phyloP scores from a whole-genome alignment of 2,329 filamentous ascomycete species.

The Canariomyces notabilis region DNA sequence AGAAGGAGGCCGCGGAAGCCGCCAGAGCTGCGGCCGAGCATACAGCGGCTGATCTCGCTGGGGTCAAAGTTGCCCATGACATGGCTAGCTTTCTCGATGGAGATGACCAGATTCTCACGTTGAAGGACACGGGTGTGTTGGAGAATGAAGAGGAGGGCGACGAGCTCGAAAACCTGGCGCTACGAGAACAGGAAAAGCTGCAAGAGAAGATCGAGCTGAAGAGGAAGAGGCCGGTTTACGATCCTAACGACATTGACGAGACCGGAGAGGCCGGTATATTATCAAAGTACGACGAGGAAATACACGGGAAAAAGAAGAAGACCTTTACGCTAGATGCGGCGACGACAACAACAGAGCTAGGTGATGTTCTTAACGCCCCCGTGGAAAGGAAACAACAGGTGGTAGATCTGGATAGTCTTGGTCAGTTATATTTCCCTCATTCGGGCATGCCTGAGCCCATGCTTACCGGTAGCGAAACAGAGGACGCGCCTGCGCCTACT shows the following conservation, averaged over 20 bases:
- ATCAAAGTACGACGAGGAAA: conserved; percentile 93
- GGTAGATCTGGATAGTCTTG: conserved; percentile 69
- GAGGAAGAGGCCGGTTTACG: conserved; percentile 85
- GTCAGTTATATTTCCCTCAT: conserved; percentile 34
- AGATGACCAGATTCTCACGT: conserved; percentile 82
- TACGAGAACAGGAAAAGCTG: conserved; percentile 68
- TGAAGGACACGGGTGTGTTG: conserved; percentile 88
- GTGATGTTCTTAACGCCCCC: conserved; percentile 50
- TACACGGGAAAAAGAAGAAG: conserved; percentile 83
- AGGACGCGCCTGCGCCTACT: conserved; percentile 52
- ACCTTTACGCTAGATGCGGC: conserved; percentile 79
- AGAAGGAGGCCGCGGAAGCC: conserved; percentile 71
- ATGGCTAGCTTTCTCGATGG: conserved; percentile 73
- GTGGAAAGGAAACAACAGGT: conserved; percentile 60
- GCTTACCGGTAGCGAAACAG: conserved; percentile 37
- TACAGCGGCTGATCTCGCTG: conserved; percentile 78
- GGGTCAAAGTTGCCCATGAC: conserved; percentile 89
- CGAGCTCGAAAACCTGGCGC: conserved; percentile 73
- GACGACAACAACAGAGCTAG: conserved; percentile 62
- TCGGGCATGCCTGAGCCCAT: conserved; percentile 15
- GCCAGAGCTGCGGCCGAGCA: conserved; percentile 62
- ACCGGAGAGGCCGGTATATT: conserved; percentile 64
- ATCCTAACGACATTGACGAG: conserved; percentile 70
- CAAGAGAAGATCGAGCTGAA: conserved; percentile 76
- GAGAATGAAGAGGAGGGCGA: conserved; percentile 83